Percentiles rank a stretch among this genome's conserved stretches.
phyloP scores from a whole-genome alignment of 257 asterid genomes.

The Solanum arcanum region DNA sequence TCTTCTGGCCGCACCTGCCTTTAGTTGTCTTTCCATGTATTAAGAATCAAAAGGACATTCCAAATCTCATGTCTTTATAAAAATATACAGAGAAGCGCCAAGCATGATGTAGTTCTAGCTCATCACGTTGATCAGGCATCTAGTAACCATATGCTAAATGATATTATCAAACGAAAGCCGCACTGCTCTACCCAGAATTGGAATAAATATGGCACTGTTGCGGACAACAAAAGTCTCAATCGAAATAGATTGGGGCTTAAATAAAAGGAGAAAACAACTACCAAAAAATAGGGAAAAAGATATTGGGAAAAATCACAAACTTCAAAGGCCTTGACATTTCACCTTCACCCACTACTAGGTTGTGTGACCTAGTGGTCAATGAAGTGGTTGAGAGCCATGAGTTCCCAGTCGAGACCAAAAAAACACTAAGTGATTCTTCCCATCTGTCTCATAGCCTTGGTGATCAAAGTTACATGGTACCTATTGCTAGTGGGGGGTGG shows the following conservation, averaged over 20 bases:
- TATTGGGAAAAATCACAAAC: background rate
- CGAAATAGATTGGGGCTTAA: background rate
- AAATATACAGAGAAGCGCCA: background rate
- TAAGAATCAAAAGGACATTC: background rate
- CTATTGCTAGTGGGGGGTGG: background rate
- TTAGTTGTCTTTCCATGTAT: background rate
- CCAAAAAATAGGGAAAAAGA: background rate
- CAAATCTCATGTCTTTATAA: background rate
- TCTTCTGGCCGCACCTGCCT: background rate
- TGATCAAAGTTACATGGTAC: background rate
- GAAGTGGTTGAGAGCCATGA: background rate
- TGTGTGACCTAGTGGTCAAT: background rate
- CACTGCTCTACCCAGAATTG: background rate
- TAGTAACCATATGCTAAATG: background rate
- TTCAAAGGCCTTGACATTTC: background rate
- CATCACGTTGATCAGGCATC: background rate
- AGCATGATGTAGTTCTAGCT: background rate
- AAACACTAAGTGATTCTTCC: background rate
- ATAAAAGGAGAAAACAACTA: background rate
- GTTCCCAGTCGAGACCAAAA: too few species aligned
- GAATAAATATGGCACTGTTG: background rate
- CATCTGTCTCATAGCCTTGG: background rate
- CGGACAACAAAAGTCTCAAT: background rate
- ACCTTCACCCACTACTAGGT: background rate
- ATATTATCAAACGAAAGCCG: background rate